Percentiles rank a stretch among this genome's conserved stretches.
These are phyloP conservation scores for Ambrosiella cleistominuta DNA, from an alignment of 2,329 filamentous ascomycete species.

Conservation along the genomic window DNA sequence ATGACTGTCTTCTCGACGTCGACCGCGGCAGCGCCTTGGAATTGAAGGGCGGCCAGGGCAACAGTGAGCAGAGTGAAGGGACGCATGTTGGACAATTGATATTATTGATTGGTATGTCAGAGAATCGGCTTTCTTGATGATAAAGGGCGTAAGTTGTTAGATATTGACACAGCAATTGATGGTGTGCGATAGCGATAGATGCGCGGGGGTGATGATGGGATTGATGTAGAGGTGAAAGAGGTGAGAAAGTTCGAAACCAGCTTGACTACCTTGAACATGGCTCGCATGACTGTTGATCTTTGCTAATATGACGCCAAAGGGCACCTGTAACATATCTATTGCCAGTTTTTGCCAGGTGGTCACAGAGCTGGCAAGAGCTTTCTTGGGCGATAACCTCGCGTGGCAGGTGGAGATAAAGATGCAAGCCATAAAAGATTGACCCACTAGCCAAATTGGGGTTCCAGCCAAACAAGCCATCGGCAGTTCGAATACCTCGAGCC, in stretches of 20 bases:
- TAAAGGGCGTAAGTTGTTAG: not conserved
- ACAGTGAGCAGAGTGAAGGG: conserved; percentile 34
- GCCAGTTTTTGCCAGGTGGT: too few relatives aligned
- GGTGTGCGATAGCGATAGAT: not conserved
- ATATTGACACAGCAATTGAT: not conserved
- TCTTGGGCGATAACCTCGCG: too few relatives aligned
- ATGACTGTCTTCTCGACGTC: conserved; percentile 57
- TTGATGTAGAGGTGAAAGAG: not conserved
- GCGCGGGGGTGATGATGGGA: not conserved
- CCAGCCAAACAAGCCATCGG: too few relatives aligned
- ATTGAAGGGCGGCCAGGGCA: conserved; percentile 38
- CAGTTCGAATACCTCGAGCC: too few relatives aligned
- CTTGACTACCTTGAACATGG: not conserved
- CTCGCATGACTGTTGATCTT: not conserved
- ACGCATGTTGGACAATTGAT: conserved; percentile 38
- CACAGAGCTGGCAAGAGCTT: too few relatives aligned
- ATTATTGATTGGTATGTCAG: not conserved
- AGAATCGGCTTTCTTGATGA: not conserved
- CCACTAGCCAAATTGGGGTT: too few relatives aligned
- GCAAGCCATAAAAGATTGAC: too few relatives aligned
- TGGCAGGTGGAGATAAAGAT: too few relatives aligned
- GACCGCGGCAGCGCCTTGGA: conserved; percentile 42
- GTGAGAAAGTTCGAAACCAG: conserved; percentile 2
- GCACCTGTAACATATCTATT: too few relatives aligned
- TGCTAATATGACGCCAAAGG: not conserved